These are phyloP conservation scores for Paramecium tetraurelia DNA, from an alignment of 73 alveolate genomes.

Conservation along the genomic window DNA sequence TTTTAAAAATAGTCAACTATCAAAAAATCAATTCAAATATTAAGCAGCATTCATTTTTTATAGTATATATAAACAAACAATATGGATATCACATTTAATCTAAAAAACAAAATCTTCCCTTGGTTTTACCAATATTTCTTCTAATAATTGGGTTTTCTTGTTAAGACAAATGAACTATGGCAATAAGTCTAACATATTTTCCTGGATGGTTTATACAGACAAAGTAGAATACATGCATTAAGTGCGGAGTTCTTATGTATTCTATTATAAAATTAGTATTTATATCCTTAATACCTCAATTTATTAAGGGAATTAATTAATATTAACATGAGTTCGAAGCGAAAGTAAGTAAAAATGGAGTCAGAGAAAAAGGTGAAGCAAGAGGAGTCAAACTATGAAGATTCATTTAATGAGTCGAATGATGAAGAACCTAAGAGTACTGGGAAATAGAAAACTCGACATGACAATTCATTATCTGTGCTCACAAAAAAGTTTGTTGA, in stretches of 20 bases:
- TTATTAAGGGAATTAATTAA: background rate
- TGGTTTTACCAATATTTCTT: too few species aligned
- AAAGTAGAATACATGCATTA: background rate
- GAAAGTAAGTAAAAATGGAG: slow-evolving; percentile 25
- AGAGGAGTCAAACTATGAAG: slow-evolving; percentile 32
- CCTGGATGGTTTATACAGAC: background rate
- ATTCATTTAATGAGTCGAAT: background rate
- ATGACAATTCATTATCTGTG: slow-evolving; percentile 69
- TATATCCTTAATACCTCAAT: background rate
- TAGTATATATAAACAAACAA: too few species aligned
- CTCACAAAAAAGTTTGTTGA: slow-evolving; percentile 70
- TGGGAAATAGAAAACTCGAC: slow-evolving; percentile 42
- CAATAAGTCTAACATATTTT: too few species aligned
- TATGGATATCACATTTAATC: too few species aligned
- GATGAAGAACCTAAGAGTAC: background rate
- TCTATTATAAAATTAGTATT: background rate
- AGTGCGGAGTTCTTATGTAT: background rate
- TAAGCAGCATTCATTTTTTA: too few species aligned
- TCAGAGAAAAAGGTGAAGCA: slow-evolving; percentile 15
- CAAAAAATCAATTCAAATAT: too few species aligned
- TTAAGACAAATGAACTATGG: too few species aligned
- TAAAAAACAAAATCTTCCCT: too few species aligned
- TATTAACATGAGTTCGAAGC: slow-evolving; percentile 32
- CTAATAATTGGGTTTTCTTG: too few species aligned
- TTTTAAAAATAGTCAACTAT: too few species aligned